Conservation (phyloP, 495 filamentous ascomycete species). For the Penicillium lagena region DNA sequence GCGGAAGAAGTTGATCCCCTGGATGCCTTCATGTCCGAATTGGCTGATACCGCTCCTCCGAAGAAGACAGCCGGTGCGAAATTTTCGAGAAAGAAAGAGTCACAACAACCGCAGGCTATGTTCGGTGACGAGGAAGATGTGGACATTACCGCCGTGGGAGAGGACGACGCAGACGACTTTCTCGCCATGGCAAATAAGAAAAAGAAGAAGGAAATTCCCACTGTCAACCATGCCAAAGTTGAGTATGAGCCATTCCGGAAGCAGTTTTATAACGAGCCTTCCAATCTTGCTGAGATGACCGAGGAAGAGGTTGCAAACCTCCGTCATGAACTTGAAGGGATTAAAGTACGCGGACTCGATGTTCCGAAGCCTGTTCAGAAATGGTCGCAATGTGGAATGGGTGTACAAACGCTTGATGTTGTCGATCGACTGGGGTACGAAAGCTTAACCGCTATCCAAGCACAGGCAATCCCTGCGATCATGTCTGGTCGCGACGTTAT, state of each 20-base stretch:
- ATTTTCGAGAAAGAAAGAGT: conserved; percentile 36
- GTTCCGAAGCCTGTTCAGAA: conserved; percentile 91
- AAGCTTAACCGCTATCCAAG: conserved; percentile 85
- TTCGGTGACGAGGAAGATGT: conserved; percentile 80
- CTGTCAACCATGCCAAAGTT: conserved; percentile 75
- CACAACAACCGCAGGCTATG: conserved; percentile 70
- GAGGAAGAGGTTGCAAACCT: conserved; percentile 78
- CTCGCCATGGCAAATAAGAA: conserved; percentile 83
- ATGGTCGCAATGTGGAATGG: conserved; percentile 92
- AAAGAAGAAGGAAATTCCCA: conserved; percentile 95
- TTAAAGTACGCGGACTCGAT: conserved; percentile 82
- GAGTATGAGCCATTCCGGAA: conserved; percentile 83
- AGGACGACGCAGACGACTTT: conserved; percentile 73
- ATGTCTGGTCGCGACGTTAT: conserved; percentile 97
- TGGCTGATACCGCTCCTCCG: conserved; percentile 49
- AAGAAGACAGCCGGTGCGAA: conserved; percentile 34
- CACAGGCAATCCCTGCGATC: conserved; percentile 88
- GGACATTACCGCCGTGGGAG: conserved; percentile 62
- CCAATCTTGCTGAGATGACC: conserved; percentile 76
- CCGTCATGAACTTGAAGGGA: conserved; percentile 84
- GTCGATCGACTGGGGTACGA: conserved; percentile 80
- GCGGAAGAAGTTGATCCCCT: conserved; percentile 85
- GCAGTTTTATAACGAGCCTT: conserved; percentile 88
- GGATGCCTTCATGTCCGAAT: conserved; percentile 89
- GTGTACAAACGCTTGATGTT: conserved; percentile 81